Base-by-base conservation (phyloP, 129 eudicot species). In the Centella asiatica region DNA sequence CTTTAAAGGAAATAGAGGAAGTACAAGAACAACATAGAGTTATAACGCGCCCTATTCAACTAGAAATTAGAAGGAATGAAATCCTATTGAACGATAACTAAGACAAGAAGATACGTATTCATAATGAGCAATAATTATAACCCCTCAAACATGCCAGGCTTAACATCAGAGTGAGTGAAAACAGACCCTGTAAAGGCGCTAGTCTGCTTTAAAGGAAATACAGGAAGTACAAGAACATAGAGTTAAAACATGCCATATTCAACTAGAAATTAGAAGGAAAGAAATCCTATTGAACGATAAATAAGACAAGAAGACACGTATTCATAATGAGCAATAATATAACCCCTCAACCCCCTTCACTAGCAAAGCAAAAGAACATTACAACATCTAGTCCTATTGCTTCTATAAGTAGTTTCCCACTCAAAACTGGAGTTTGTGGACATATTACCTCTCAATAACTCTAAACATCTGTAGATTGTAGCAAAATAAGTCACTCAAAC, bases 61-160 rank as follows among this genome's bases (percentile, higher is more conserved):
- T 33, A 56, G 57, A 45, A 52, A 44, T 20, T 46, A 33, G 7
- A 68, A 23, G 47, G 47, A 42, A 71, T 63, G 55, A 40, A 31
- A 31, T 56, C 4, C 15, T 37, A 7, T 57, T 52, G 36, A 45
- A 31, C 29, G 1, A 31, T 34, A 32, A 63, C 39, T 25, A 54
- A 53, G 57, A 62, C 34, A 70, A 32, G 18, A 54, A 13, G 44
- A 39, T 26, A 19, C 19, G 37, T 39, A n/a, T n/a, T n/a, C n/a
- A n/a, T n/a, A n/a, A n/a, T n/a, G n/a, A n/a, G n/a, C n/a, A n/a
- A n/a, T n/a, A n/a, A n/a, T n/a, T n/a, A n/a, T n/a, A n/a, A n/a
- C n/a, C n/a, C n/a, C n/a, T n/a, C 95, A 68, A 84, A 80, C 99
- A 92, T 92, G 44, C 99, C 96, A 18, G 99, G 88, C 85, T 84